Conservation (phyloP, 306 rosid species). For the Purshia tridentata region DNA sequence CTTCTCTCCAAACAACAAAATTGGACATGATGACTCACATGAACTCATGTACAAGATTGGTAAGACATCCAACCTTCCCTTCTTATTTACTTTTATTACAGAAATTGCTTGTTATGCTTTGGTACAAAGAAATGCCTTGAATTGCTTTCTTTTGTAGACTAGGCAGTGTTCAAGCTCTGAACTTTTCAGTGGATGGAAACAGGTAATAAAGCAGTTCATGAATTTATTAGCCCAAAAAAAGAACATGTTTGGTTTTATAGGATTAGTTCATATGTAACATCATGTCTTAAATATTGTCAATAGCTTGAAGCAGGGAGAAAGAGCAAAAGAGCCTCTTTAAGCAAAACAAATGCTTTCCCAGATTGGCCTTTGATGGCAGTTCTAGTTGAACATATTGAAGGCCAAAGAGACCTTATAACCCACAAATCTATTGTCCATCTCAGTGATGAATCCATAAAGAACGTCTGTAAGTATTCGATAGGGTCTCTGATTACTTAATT, state of each 20-base stretch:
- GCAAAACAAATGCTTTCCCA: slow-evolving; percentile 61
- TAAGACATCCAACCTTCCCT: slow-evolving; percentile 1
- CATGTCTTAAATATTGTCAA: background rate
- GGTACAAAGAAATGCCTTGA: background rate
- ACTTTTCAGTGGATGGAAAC: slow-evolving; percentile 32
- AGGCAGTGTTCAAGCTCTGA: slow-evolving; percentile 53
- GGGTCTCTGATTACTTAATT: background rate
- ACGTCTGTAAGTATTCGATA: slow-evolving; percentile 60
- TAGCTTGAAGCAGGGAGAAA: slow-evolving; percentile 35
- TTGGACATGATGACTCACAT: slow-evolving; percentile 13
- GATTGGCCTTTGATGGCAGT: slow-evolving; percentile 63
- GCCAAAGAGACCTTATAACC: slow-evolving; percentile 46
- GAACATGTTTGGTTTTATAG: background rate
- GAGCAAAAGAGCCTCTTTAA: slow-evolving; percentile 44
- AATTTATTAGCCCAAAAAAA: background rate
- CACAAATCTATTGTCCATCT: slow-evolving; percentile 53
- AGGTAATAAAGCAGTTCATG: slow-evolving; percentile 33
- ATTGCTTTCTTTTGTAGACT: slow-evolving; percentile 42
- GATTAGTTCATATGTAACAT: background rate
- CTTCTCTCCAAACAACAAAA: slow-evolving; percentile 27
- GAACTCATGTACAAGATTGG: slow-evolving; percentile 34
- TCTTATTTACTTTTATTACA: background rate
- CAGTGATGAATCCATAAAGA: slow-evolving; percentile 75
- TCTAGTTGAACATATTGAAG: slow-evolving; percentile 46
- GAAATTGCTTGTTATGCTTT: background rate